Base-by-base conservation (phyloP, 2,329 filamentous ascomycete genomes). In the Ophiocordyceps sinensis region DNA sequence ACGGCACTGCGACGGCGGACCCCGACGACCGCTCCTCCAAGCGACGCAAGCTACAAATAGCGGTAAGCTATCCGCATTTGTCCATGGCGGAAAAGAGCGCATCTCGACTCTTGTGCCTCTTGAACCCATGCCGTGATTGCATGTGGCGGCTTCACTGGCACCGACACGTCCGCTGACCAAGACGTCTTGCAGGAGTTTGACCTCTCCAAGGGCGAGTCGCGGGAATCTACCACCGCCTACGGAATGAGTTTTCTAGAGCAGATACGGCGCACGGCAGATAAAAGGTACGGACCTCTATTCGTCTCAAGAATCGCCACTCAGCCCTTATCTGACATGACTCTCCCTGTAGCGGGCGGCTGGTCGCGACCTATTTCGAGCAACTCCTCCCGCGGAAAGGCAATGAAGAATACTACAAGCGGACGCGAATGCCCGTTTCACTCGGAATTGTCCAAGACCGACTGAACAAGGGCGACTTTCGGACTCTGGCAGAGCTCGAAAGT, bases 341-440 rank as follows among this genome's bases (percentile, higher is more conserved):
- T 31, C 11, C 39, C 29, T 31, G 6, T 44, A 83, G 77, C 64
- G 83, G 84, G 45, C 83, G 84, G 37, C 71, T 71, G 9, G 82
- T 94, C 53, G 77, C 83, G 40, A 78, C 73, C 35, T 76, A 78
- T 52, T 94, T 94, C 58, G 77, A 88, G 53, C 71, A 72, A 19
- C 73, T 93, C 14, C 77, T 82, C 19, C 72, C 77, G 41, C 66
- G 73, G 57, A 65, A 73, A 45, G 65, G 68, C 47, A 73, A 84
- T 49, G 73, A 79, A 36, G 79, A 83, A 17, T 94, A 94, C 62
- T 94, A 89, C 62, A 70, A 79, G 52, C 70, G 73, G 48, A 86
- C 83, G 45, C 75, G 77, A 48, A 73, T 93, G 56, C 87, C 87
- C 2, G 77, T 94, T 45, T 85, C 86, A 0, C 66, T 94, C 37